phyloP scores from a whole-genome alignment of 257 asterid species.

The Misopates orontium region DNA sequence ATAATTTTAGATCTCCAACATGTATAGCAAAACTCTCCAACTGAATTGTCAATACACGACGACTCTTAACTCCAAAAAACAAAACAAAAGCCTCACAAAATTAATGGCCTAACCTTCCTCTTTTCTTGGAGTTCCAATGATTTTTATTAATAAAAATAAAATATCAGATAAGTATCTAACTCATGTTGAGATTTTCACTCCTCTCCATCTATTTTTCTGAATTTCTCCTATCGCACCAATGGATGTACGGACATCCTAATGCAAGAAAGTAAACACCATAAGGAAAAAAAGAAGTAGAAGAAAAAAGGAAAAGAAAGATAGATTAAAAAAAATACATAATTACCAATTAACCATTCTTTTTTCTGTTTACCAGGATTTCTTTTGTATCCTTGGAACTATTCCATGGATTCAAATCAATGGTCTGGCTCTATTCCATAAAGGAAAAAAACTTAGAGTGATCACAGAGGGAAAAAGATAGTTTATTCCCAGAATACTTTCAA shows the following conservation, averaged over 20 bases:
- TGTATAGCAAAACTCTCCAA: no score
- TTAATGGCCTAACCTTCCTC: background rate
- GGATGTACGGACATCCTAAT: conserved; percentile 19
- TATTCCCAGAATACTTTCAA: background rate
- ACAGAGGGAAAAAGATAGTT: background rate
- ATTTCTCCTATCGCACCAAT: conserved; percentile 13
- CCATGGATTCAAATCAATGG: conserved; percentile 46
- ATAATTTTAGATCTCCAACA: no score
- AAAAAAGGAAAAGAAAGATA: background rate
- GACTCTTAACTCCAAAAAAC: no score
- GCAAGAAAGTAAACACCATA: conserved; percentile 3
- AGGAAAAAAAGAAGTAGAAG: background rate
- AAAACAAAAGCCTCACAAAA: background rate
- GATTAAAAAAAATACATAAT: no score
- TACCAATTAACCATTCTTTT: conserved; percentile 11
- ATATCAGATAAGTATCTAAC: background rate
- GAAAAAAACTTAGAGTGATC: background rate
- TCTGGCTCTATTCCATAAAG: conserved; percentile 38
- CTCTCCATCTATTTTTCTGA: conserved; percentile 24
- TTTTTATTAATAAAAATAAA: conserved; percentile 1
- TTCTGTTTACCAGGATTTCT: conserved; percentile 12
- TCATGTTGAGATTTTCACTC: conserved; percentile 35
- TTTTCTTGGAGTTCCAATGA: background rate
- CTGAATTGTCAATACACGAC: no score
- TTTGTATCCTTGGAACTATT: conserved; percentile 25